Evolutionary conservation across 805 yeast genomes (phyloP).

Genomic region (Candida corydali): DNA sequence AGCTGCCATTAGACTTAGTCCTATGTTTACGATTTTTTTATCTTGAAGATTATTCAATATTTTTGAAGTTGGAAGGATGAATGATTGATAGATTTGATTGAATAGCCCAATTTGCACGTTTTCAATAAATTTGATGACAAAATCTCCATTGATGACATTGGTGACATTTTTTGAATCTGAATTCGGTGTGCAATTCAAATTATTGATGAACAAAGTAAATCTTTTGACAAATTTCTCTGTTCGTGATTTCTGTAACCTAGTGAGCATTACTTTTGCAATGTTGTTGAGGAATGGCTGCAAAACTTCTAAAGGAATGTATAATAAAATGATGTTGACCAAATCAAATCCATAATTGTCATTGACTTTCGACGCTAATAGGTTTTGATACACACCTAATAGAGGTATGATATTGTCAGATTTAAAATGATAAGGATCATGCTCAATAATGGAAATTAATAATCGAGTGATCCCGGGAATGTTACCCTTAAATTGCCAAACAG

Average conservation of each 20-base stretch:
- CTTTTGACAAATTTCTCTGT: slow-evolving; percentile 78
- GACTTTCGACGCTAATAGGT: slow-evolving; percentile 76
- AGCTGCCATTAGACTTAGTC: slow-evolving; percentile 42
- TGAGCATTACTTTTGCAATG: slow-evolving; percentile 70
- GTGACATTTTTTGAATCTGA: slow-evolving; percentile 5
- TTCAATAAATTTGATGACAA: slow-evolving; percentile 63
- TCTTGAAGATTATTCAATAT: slow-evolving; percentile 49
- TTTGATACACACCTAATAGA: slow-evolving; percentile 93
- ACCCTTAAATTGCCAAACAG: slow-evolving; percentile 89
- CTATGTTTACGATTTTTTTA: slow-evolving; percentile 50
- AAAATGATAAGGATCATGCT: slow-evolving; percentile 42
- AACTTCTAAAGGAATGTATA: slow-evolving; percentile 46
- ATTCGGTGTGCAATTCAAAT: slow-evolving; percentile 12
- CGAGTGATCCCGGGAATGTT: slow-evolving; percentile 92
- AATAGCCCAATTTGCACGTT: slow-evolving; percentile 64
- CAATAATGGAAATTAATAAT: slow-evolving; percentile 63
- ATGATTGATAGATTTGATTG: slow-evolving; percentile 45
- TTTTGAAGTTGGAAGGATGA: slow-evolving; percentile 50
- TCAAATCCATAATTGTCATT: slow-evolving; percentile 86
- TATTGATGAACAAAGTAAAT: slow-evolving; percentile 57
- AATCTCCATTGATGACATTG: slow-evolving; percentile 31
- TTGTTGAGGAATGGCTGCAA: slow-evolving; percentile 60
- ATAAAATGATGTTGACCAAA: slow-evolving; percentile 64
- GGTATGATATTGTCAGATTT: slow-evolving; percentile 54
- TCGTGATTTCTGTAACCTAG: slow-evolving; percentile 73